These are phyloP conservation scores for Pseudoneurospora amorphoporcata DNA, from an alignment of 495 filamentous ascomycete genomes.

Conservation along the genomic window DNA sequence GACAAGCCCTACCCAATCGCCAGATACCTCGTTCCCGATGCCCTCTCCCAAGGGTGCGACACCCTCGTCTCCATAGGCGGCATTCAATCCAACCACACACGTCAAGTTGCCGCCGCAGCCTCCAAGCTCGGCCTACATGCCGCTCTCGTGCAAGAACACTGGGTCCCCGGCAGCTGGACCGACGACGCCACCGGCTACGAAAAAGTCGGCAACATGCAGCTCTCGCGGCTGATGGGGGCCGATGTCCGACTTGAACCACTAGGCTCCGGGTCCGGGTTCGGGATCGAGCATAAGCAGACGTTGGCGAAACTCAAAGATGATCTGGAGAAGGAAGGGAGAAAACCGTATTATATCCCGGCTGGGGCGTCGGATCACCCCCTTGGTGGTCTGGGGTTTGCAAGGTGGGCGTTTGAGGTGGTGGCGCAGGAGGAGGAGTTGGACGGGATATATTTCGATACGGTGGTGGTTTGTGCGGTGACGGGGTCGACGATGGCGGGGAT, in stretches of 20 bases:
- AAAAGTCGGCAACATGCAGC: conserved; percentile 51
- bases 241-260: conserved; percentile 42
- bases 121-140: conserved; percentile 41
- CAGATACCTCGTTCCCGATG: conserved; percentile 46
- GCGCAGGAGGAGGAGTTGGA: conserved; percentile 43
- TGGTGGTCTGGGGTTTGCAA: conserved; percentile 52
- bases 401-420: conserved; percentile 53
- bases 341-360: conserved; percentile 55
- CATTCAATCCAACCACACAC: conserved; percentile 56
- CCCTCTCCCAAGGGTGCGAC: conserved; percentile 39
- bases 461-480: conserved; percentile 54
- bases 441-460: conserved; percentile 48
- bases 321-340: conserved; percentile 33
- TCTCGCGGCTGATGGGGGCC: conserved; percentile 51
- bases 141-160: conserved; percentile 50
- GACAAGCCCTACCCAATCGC: neutral
- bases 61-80: conserved; percentile 55
- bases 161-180: conserved; percentile 42
- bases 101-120: conserved; percentile 50
- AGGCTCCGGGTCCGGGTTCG: conserved; percentile 24
- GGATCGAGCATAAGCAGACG: conserved; percentile 50
- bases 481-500: conserved; percentile 54
- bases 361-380: conserved; percentile 57
- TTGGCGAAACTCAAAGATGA: conserved; percentile 37
- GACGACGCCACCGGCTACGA: conserved; percentile 30